Base-by-base conservation (phyloP, 306 rosid genomes). In the Quercus agrifolia region DNA sequence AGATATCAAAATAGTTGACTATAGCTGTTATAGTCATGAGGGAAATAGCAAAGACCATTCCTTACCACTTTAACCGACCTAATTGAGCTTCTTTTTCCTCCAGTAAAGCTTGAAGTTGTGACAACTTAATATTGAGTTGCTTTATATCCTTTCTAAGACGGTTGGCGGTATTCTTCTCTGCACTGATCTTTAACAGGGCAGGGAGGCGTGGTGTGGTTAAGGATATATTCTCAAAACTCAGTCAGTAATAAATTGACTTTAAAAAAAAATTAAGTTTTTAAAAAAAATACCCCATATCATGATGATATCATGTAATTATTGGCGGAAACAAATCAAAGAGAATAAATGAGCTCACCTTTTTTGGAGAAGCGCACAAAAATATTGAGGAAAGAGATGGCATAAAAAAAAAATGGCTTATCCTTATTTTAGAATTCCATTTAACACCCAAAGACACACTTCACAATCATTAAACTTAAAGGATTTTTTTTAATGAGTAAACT, bases 131-230 rank as follows among this genome's bases (percentile, higher is more conserved):
- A 83, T 30, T 94, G 15, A 94, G 88, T 77, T 90, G 95, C 46
- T 81, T 68, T 75, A 94, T 85, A 76, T 94, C 97, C 76, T 85
- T 87, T 85, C 92, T 92, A 77, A 94, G 88, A 27, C 83, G 86
- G 89, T 84, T 85, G 78, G 87, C 81, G 38, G 94, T 80, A 84
- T 86, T 91, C 85, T 85, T 90, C 76, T 94, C 97, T 71, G 97
- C 84, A 81, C 95, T 90, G 79, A 92, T 89, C 89, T 89, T 94
- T 85, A 94, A 79, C 15, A 91, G 83, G 54, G 97, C 90, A 80
- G 99, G 99, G 71, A 92, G 78, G 72, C 95, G 95, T 94, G 87
- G 71, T 78, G 81, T 80, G 78, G 82, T 91, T 85, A 94, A 94
- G 99, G 89, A 81, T 19, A 82, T 28, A 13, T 9, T 78, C 51